Conservation (phyloP, 2,329 filamentous ascomycete genomes). For the Colletotrichum caudatum region DNA sequence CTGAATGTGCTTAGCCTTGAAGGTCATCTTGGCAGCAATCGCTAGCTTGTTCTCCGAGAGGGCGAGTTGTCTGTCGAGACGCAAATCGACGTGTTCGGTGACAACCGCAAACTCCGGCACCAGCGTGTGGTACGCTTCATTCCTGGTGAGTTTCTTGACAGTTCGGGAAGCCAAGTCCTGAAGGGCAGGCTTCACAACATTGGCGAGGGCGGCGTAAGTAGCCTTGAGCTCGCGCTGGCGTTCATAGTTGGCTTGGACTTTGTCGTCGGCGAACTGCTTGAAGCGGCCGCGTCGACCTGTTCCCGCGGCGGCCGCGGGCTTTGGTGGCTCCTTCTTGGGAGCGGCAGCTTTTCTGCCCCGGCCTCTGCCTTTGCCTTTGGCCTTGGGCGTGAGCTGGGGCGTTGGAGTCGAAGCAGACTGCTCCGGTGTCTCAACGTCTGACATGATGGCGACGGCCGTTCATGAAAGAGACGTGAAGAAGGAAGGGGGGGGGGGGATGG, state of each 20-base stretch:
- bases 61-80: conserved; percentile 48
- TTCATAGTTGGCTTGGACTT: conserved; percentile 69
- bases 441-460: conserved; percentile 48
- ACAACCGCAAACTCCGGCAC: conserved; percentile 66
- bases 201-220: conserved; percentile 71
- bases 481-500: conserved; percentile 29
- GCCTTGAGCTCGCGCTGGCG: conserved; percentile 76
- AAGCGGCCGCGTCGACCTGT: conserved; percentile 61
- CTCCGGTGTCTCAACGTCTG: conserved; percentile 42
- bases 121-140: conserved; percentile 65
- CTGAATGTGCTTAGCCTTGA: conserved; percentile 55
- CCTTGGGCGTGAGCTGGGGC: conserved; percentile 43
- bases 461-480: conserved; percentile 41
- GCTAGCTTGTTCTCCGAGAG: conserved; percentile 49
- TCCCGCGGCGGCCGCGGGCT: conserved; percentile 53
- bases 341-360: conserved; percentile 41
- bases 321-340: conserved; percentile 47
- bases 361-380: conserved; percentile 43
- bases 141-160: conserved; percentile 67
- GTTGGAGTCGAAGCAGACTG: conserved; percentile 40
- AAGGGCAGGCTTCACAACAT: conserved; percentile 72
- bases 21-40: conserved; percentile 47
- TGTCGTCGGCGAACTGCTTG: conserved; percentile 67
- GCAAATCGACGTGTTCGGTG: conserved; percentile 60
- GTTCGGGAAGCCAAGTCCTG: conserved; percentile 73